A percentile compares a stretch with the other conserved stretches of the same genome.
phyloP scores from a whole-genome alignment of 495 filamentous ascomycete genomes.

The Neurospora sp. region DNA sequence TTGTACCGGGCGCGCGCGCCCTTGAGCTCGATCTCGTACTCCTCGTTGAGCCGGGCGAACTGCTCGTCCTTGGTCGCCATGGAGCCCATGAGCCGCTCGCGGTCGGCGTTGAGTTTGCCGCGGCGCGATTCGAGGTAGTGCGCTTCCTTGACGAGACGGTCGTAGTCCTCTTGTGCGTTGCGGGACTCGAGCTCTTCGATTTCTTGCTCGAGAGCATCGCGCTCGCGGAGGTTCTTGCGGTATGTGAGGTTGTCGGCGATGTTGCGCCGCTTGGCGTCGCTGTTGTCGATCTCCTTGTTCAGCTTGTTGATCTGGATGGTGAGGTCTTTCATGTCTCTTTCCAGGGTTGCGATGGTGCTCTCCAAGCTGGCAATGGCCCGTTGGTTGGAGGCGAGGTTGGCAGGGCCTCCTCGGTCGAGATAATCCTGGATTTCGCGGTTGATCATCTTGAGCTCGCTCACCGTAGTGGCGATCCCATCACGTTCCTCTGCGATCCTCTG shows the following conservation, averaged over 20 bases:
- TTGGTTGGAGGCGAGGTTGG: slow-evolving; percentile 57
- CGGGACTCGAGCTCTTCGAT: slow-evolving; percentile 68
- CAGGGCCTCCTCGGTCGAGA: slow-evolving; percentile 60
- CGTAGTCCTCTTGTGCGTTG: slow-evolving; percentile 72
- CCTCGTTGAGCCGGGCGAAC: slow-evolving; percentile 52
- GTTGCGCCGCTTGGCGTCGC: slow-evolving; percentile 65
- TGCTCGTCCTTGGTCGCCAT: slow-evolving; percentile 77
- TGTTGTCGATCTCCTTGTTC: slow-evolving; percentile 64
- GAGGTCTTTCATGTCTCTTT: slow-evolving; percentile 56
- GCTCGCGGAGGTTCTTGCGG: slow-evolving; percentile 57
- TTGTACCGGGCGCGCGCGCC: slow-evolving; percentile 74
- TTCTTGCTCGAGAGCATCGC: slow-evolving; percentile 55
- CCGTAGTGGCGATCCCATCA: slow-evolving; percentile 56
- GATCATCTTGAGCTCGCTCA: slow-evolving; percentile 64
- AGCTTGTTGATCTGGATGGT: slow-evolving; percentile 65
- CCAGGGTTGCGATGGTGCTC: slow-evolving; percentile 50
- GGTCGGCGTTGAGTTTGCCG: slow-evolving; percentile 43
- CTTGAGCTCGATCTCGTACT: slow-evolving; percentile 82
- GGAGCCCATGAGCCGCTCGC: slow-evolving; percentile 49
- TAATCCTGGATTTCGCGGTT: slow-evolving; percentile 75
- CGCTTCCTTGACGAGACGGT: slow-evolving; percentile 60
- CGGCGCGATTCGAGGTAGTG: slow-evolving; percentile 48
- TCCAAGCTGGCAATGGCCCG: slow-evolving; percentile 58
- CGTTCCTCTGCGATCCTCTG: slow-evolving; percentile 63
- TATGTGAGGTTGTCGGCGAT: slow-evolving; percentile 82